Percentiles rank a stretch among this genome's conserved stretches.
Evolutionary conservation across 1,139 yeast species (phyloP).

Genomic region (Taphrina confusa): DNA sequence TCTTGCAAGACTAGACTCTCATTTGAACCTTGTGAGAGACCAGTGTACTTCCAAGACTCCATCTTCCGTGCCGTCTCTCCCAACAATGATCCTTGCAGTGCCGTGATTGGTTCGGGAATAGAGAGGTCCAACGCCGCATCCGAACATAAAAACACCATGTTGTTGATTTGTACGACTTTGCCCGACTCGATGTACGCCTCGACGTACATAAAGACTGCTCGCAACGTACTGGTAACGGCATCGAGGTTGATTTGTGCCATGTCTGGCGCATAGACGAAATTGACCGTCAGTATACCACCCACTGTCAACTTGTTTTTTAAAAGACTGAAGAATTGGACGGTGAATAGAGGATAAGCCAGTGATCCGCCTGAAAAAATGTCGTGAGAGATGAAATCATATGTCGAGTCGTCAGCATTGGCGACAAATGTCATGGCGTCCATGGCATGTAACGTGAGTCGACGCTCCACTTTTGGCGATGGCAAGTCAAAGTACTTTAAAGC

Average conservation of each 20-base stretch:
- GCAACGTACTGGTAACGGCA: slow-evolving; percentile 7
- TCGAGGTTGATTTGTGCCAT: neutral
- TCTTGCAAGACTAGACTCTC: slow-evolving; percentile 10
- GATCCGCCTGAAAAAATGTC: slow-evolving; percentile 28
- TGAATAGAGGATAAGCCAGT: slow-evolving; percentile 18
- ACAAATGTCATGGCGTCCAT: slow-evolving; percentile 6
- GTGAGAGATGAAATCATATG: slow-evolving; percentile 25
- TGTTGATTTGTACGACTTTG: slow-evolving; percentile 12
- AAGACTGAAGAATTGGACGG: slow-evolving; percentile 15
- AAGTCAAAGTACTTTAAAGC: slow-evolving; percentile 15
- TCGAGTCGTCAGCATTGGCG: neutral
- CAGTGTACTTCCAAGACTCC: slow-evolving; percentile 14
- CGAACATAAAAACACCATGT: slow-evolving; percentile 24
- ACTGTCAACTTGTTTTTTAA: neutral
- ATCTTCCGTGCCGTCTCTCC: slow-evolving; percentile 24
- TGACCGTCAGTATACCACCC: slow-evolving; percentile 20
- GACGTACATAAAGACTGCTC: slow-evolving; percentile 12
- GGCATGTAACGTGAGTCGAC: neutral
- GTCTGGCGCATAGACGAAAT: slow-evolving; percentile 18
- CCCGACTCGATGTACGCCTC: slow-evolving; percentile 24
- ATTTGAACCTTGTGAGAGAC: neutral
- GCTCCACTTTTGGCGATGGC: neutral
- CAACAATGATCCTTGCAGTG: neutral
- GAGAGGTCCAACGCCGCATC: neutral
- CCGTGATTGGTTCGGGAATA: slow-evolving; percentile 13